A percentile compares a stretch with the other conserved stretches of the same genome.
phyloP scores from a whole-genome alignment of 2,329 filamentous ascomycete genomes.

The Bipolaris zeicola region DNA sequence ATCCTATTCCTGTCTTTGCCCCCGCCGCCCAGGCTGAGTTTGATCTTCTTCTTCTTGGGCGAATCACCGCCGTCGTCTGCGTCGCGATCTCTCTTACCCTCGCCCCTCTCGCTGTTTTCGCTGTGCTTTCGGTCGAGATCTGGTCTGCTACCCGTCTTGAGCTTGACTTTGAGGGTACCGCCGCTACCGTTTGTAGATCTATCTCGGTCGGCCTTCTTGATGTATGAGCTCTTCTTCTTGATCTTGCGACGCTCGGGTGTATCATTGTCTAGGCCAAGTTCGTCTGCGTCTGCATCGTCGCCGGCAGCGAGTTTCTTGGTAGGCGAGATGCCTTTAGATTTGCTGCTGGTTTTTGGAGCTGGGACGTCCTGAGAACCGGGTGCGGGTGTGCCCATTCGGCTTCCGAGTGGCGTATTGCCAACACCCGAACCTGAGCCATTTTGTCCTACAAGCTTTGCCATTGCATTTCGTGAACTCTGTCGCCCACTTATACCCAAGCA shows the following conservation, averaged over 20 bases:
- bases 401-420: constrained; percentile 51
- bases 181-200: constrained; percentile 20
- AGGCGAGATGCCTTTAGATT: constrained; percentile 22
- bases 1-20: constrained; percentile 22
- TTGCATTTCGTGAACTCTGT: constrained; percentile 56
- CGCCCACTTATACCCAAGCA: constrained; percentile 64
- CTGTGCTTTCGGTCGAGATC: constrained; percentile 39
- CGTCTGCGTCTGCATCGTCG: constrained; percentile 35
- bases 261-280: constrained; percentile 50
- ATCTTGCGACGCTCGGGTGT: constrained; percentile 53
- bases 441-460: constrained; percentile 52
- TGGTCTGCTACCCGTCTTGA: constrained; percentile 37
- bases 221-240: constrained; percentile 56
- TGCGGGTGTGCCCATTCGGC: constrained; percentile 49
- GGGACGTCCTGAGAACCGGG: constrained; percentile 41
- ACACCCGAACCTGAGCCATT: constrained; percentile 49
- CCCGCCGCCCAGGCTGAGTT: constrained; percentile 33
- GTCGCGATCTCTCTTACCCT: constrained; percentile 45
- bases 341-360: constrained; percentile 37
- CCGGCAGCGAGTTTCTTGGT: constrained; percentile 35
- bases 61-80: constrained; percentile 39
- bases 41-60: constrained; percentile 48
- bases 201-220: constrained; percentile 49
- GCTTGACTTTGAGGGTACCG: constrained; percentile 41
- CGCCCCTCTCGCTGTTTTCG: constrained; percentile 36